Conservation (phyloP, 2,329 filamentous ascomycete genomes). For the Westerdykella ornata region DNA sequence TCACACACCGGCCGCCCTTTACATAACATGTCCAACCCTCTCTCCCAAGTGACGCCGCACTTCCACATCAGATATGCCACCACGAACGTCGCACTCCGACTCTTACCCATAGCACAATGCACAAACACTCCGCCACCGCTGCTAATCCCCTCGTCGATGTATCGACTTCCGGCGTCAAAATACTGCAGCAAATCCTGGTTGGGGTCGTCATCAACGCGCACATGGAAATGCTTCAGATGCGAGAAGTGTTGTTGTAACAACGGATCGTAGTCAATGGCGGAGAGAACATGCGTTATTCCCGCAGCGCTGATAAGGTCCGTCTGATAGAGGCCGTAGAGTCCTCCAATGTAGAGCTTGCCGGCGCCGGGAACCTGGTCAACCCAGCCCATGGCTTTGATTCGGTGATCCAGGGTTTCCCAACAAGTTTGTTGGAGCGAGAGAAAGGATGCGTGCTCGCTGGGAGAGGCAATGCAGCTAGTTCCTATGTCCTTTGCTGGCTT, state of each 20-base stretch:
- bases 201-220: constrained; percentile 29
- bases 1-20: constrained; percentile 32
- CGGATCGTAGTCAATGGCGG: constrained; percentile 30
- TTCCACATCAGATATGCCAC: constrained; percentile 32
- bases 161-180: constrained; percentile 17
- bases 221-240: constrained; percentile 27
- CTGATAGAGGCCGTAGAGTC: constrained; percentile 39
- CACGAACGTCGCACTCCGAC: constrained; percentile 26
- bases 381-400: constrained; percentile 27
- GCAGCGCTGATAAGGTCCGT: constrained; percentile 29
- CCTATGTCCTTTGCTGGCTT: too few species aligned
- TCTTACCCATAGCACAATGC: constrained; percentile 35
- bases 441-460: too few species aligned
- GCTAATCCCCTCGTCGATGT: constrained; percentile 20
- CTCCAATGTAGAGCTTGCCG: constrained; percentile 37
- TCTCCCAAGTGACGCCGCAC: constrained; percentile 11
- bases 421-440: too few species aligned
- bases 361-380: constrained; percentile 35
- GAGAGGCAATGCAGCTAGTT: too few species aligned
- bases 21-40: constrained; percentile 24
- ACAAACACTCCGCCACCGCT: constrained; percentile 23
- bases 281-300: constrained; percentile 29
- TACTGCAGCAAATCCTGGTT: constrained; percentile 26
- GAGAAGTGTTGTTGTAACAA: constrained; percentile 19
- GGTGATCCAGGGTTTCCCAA: too few species aligned